A percentile compares a stretch with the other conserved stretches of the same genome.
Conservation (phyloP, 352 stramenopile genomes). For the Phytophthora megakarya region DNA sequence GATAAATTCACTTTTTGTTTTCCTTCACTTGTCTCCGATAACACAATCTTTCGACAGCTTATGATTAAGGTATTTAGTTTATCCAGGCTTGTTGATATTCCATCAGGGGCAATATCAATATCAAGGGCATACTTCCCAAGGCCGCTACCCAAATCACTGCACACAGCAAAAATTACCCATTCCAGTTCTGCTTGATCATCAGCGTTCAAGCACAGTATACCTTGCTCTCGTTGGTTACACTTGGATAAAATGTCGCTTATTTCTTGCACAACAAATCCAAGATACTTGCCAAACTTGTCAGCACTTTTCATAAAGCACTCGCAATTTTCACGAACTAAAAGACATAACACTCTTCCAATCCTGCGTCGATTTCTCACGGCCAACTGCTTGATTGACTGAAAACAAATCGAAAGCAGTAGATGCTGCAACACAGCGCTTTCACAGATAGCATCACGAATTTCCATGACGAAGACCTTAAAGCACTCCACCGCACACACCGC, state of each 20-base stretch:
- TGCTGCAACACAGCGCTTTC: conserved; percentile 57
- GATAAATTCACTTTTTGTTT: neutral
- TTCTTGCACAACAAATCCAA: conserved; percentile 77
- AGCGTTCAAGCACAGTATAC: conserved; percentile 35
- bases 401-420: conserved; percentile 72
- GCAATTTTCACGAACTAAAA: conserved; percentile 65
- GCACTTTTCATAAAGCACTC: conserved; percentile 66
- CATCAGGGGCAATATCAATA: conserved; percentile 61
- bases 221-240: conserved; percentile 10
- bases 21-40: conserved; percentile 20
- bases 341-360: conserved; percentile 45
- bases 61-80: conserved; percentile 70
- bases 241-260: conserved; percentile 67
- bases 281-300: conserved; percentile 80
- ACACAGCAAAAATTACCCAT: conserved; percentile 79
- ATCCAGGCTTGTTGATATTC: conserved; percentile 68
- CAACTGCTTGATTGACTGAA: conserved; percentile 65
- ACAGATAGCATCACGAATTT: conserved; percentile 46
- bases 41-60: conserved; percentile 35
- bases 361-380: conserved; percentile 33
- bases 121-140: conserved; percentile 77
- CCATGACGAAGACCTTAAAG: conserved; percentile 63
- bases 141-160: conserved; percentile 69
- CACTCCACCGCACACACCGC: conserved; percentile 64
- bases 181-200: conserved; percentile 76